A percentile compares a stretch with the other conserved stretches of the same genome.
Evolutionary conservation across 176 grass and related monocot species (phyloP).

Genomic region (Ampelocalamus luodianensis): DNA sequence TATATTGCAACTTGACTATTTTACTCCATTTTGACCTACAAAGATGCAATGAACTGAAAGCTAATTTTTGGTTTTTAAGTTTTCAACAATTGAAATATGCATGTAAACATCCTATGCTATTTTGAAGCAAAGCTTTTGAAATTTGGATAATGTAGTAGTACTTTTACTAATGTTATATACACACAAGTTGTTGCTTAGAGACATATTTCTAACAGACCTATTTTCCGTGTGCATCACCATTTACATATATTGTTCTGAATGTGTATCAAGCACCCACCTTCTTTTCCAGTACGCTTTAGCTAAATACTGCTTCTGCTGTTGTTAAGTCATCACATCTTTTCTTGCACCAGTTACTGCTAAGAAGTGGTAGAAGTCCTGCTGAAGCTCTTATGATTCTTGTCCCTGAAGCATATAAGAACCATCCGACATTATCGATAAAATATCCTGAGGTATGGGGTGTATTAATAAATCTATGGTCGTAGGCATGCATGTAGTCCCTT

Average conservation of each 20-base stretch:
- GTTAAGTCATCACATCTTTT: conserved; percentile 37
- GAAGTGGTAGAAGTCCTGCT: conserved; percentile 91
- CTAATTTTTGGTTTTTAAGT: neutral
- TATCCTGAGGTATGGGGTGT: conserved; percentile 83
- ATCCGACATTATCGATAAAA: conserved; percentile 95
- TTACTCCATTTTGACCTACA: conserved; percentile 2
- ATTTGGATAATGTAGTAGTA: conserved; percentile 13
- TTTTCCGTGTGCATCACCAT: neutral
- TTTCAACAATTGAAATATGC: neutral
- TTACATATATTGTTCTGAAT: conserved; percentile 19
- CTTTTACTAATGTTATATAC: conserved; percentile 3
- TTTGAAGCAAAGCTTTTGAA: conserved; percentile 6
- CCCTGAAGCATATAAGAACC: conserved; percentile 99
- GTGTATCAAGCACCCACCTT: neutral
- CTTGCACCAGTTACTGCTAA: conserved; percentile 76
- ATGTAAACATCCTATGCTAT: conserved; percentile 3
- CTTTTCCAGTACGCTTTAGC: conserved; percentile 16
- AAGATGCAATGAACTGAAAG: neutral
- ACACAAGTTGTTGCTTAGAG: conserved; percentile 5
- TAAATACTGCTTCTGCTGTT: conserved; percentile 31
- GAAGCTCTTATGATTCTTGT: conserved; percentile 99
- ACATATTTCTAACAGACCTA: conserved; percentile 15
- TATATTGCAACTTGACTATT: conserved; percentile 15
- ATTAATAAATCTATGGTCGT: conserved; percentile 23
- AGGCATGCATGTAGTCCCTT: conserved; percentile 25